Conservation (phyloP, 2,329 filamentous ascomycete species). For the Nothophaeocryptopus gaeumannii region DNA sequence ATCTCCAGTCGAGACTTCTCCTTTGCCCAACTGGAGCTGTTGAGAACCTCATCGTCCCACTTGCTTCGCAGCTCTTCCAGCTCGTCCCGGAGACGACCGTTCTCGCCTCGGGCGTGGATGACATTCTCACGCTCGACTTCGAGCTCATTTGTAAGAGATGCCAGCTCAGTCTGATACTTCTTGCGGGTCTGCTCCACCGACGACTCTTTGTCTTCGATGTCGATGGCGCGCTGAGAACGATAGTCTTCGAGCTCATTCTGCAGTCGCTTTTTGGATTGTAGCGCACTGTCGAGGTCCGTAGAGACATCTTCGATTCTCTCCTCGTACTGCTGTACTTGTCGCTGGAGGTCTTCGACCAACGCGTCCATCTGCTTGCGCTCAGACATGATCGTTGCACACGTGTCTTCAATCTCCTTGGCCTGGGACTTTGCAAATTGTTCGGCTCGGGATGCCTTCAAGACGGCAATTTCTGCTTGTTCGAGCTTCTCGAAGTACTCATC, state of each 20-base stretch:
- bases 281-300: slow-evolving; percentile 79
- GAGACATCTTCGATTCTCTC: slow-evolving; percentile 88
- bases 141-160: slow-evolving; percentile 83
- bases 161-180: slow-evolving; percentile 94
- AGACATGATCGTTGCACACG: slow-evolving; percentile 82
- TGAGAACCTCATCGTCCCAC: slow-evolving; percentile 97
- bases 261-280: slow-evolving; percentile 87
- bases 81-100: slow-evolving; percentile 85
- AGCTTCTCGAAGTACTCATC: slow-evolving; percentile 97
- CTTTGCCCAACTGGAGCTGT: slow-evolving; percentile 97
- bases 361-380: slow-evolving; percentile 88
- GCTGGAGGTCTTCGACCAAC: slow-evolving; percentile 82
- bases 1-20: slow-evolving; percentile 91
- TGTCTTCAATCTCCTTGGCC: slow-evolving; percentile 86
- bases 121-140: slow-evolving; percentile 90
- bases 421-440: slow-evolving; percentile 93
- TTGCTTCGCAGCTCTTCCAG: slow-evolving; percentile 91
- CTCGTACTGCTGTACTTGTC: slow-evolving; percentile 83
- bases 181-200: slow-evolving; percentile 95
- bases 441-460: slow-evolving; percentile 84
- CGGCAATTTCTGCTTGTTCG: slow-evolving; percentile 92
- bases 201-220: slow-evolving; percentile 93
- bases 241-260: slow-evolving; percentile 98
- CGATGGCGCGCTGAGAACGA: slow-evolving; percentile 87
- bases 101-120: slow-evolving; percentile 79